A percentile compares a stretch with the other conserved stretches of the same genome.
These are phyloP conservation scores for Neodidymelliopsis sp. DNA, from an alignment of 2,329 filamentous ascomycete species.

Conservation along the genomic window DNA sequence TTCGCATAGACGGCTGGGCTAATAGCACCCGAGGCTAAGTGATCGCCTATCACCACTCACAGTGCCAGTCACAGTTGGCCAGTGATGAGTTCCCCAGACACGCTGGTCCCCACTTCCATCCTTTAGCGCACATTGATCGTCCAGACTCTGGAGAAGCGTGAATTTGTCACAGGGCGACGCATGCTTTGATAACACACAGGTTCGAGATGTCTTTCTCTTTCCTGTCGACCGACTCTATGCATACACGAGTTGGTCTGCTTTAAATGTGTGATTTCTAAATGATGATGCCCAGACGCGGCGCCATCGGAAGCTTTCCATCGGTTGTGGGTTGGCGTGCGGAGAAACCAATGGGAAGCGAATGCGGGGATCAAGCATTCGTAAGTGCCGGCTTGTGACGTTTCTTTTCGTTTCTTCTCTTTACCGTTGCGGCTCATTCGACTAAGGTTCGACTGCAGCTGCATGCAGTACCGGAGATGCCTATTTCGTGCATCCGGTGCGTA, in stretches of 20 bases:
- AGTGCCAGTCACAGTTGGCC: constrained; percentile 1
- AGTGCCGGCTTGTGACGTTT: constrained; percentile 19
- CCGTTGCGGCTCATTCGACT: constrained; percentile 7
- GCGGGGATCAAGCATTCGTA: constrained; percentile 25
- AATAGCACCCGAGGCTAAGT: constrained; percentile 23
- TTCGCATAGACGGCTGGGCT: constrained; percentile 8
- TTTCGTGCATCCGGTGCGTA: neutral
- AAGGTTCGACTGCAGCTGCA: constrained; percentile 4
- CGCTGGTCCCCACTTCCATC: constrained; percentile 20
- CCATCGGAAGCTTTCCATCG: constrained; percentile 9
- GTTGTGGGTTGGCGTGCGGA: constrained; percentile 3
- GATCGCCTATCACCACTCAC: constrained; percentile 16
- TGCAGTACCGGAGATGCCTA: constrained; percentile 2
- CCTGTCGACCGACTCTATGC: neutral
- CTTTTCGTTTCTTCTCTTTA: constrained; percentile 8
- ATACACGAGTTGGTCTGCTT: neutral
- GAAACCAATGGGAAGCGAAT: constrained; percentile 18
- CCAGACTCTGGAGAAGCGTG: constrained; percentile 1
- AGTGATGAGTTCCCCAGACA: constrained; percentile 7
- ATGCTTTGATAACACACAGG: neutral
- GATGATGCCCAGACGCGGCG: constrained; percentile 14
- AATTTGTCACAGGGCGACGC: neutral
- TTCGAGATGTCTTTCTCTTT: neutral
- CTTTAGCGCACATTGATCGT: constrained; percentile 25
- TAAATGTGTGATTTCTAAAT: neutral